Conservation (phyloP, 139 green algal species). For the Chlamydomonas urium region DNA sequence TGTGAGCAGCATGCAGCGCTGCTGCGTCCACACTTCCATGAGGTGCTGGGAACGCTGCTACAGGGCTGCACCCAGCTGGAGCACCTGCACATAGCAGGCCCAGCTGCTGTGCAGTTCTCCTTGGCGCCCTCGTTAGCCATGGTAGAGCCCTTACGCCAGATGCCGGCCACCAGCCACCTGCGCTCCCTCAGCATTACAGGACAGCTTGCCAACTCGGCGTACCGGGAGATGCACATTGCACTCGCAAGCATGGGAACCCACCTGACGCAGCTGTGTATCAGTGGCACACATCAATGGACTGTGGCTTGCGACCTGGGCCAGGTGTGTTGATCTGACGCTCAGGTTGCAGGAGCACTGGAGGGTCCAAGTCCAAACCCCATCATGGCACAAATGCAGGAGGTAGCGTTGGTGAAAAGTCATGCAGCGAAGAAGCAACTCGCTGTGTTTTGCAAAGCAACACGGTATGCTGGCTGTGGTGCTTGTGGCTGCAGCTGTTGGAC, state of each 20-base stretch:
- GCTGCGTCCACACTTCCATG: no score
- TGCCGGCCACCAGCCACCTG: neutral
- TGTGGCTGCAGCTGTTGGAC: neutral
- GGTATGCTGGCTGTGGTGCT: neutral
- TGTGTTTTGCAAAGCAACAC: neutral
- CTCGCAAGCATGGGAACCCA: neutral
- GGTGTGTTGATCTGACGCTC: no score
- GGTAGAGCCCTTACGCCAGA: neutral
- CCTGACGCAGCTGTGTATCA: conserved; percentile 4
- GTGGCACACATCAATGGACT: neutral
- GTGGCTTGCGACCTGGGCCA: no score
- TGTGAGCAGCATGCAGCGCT: no score
- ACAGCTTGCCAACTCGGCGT: neutral
- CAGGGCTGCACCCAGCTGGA: no score
- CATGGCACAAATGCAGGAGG: neutral
- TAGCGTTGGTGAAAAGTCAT: neutral
- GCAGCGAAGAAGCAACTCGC: neutral
- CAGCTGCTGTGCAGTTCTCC: neutral
- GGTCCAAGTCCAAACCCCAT: no score
- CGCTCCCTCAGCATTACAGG: neutral
- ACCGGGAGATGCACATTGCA: neutral
- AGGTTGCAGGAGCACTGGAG: no score
- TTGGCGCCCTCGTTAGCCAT: neutral
- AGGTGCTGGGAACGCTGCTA: no score
- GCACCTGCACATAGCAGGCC: no score